Evolutionary conservation across 768 basidiomycete species (phyloP).

Genomic region (Tephrocybe sp.): DNA sequence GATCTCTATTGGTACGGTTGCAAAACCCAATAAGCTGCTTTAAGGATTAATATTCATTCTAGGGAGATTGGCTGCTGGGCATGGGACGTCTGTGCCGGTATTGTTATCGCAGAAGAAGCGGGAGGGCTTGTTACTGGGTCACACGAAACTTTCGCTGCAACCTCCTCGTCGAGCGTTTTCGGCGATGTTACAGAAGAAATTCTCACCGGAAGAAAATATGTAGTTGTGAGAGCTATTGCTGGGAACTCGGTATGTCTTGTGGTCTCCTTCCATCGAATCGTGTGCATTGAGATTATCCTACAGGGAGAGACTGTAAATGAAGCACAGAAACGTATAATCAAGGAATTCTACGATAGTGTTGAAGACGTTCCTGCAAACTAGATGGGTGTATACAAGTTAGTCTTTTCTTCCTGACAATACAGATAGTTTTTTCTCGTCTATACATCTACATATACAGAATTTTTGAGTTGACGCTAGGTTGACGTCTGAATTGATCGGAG

Average conservation of each 20-base stretch:
- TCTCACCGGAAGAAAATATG: constrained; percentile 75
- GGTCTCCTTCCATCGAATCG: neutral
- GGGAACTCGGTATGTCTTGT: constrained; percentile 45
- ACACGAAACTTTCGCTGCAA: constrained; percentile 40
- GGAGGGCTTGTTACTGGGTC: constrained; percentile 80
- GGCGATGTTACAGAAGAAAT: constrained; percentile 68
- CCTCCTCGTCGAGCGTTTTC: constrained; percentile 35
- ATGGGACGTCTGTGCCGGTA: constrained; percentile 92
- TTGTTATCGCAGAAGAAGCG: constrained; percentile 88
- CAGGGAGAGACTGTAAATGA: constrained; percentile 62
- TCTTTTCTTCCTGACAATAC: neutral
- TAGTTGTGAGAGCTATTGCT: constrained; percentile 70
- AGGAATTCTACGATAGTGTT: constrained; percentile 84
- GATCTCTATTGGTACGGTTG: constrained; percentile 79
- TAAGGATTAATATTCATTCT: neutral
- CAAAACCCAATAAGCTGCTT: neutral
- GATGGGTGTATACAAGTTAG: neutral
- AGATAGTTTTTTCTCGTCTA: too few species aligned
- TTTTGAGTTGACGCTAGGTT: too few species aligned
- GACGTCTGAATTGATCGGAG: too few species aligned
- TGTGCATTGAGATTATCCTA: constrained; percentile 1
- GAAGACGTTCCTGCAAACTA: constrained; percentile 63
- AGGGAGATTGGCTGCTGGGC: constrained; percentile 84
- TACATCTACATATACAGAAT: too few species aligned
- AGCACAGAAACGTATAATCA: constrained; percentile 76